Conservation (phyloP, 1,284 basidiomycete species). For the Sporisorium graminicola region DNA sequence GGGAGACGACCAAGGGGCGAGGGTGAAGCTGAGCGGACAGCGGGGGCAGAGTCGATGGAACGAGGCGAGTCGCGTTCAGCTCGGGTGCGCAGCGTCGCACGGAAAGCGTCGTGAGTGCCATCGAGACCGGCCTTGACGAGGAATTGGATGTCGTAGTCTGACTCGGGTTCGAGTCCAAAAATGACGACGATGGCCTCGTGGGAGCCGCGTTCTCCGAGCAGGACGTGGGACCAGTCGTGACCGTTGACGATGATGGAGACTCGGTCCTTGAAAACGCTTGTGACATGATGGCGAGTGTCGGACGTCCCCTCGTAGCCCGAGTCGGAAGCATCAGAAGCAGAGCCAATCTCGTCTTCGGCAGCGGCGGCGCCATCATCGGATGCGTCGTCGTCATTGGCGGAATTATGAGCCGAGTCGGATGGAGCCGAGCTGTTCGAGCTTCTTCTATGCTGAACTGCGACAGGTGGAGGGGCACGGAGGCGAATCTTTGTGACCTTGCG, state of each 20-base stretch:
- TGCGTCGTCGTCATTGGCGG: constrained; percentile 48
- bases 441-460: constrained; percentile 35
- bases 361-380: constrained; percentile 56
- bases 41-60: constrained; percentile 23
- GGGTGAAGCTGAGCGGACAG: constrained; percentile 39
- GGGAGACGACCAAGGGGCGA: constrained; percentile 44
- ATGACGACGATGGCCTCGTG: constrained; percentile 65
- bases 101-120: constrained; percentile 32
- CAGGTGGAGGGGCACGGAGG: constrained; percentile 37
- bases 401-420: constrained; percentile 38
- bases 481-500: constrained; percentile 57
- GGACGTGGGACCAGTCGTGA: constrained; percentile 57
- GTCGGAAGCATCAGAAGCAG: constrained; percentile 53
- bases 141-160: constrained; percentile 57
- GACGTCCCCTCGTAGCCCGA: constrained; percentile 38
- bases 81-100: constrained; percentile 32
- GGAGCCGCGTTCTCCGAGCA: constrained; percentile 54
- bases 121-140: constrained; percentile 49
- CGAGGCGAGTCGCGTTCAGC: constrained; percentile 42
- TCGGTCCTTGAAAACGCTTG: constrained; percentile 51
- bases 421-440: constrained; percentile 44
- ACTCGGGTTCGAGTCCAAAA: constrained; percentile 57
- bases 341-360: constrained; percentile 49
- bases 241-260: constrained; percentile 60
- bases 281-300: constrained; percentile 29